Conservation (phyloP, 805 yeast genomes). For the Metschnikowia reukaufii region DNA sequence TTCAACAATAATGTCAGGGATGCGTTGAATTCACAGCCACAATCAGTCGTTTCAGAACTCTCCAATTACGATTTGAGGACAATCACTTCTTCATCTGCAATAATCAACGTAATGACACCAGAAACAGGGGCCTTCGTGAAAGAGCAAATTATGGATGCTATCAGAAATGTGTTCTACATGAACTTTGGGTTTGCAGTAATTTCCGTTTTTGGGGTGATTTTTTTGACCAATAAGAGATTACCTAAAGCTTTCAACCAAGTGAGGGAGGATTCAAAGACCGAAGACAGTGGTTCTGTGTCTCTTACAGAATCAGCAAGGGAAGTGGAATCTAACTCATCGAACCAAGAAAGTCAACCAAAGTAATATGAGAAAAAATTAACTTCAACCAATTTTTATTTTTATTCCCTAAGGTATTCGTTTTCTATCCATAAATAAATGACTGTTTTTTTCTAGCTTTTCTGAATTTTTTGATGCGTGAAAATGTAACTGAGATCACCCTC, state of each 20-base stretch:
- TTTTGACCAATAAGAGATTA: conserved; percentile 42
- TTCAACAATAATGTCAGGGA: conserved; percentile 17
- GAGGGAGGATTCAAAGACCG: conserved; percentile 14
- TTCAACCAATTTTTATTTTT: too few relatives aligned
- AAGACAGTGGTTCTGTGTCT: conserved; percentile 1
- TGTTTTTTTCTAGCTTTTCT: neutral
- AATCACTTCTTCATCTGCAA: conserved; percentile 18
- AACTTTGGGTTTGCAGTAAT: conserved; percentile 36
- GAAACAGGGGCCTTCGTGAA: conserved; percentile 26
- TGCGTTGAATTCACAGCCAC: conserved; percentile 14
- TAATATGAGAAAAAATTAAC: too few relatives aligned
- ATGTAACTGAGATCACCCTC: conserved; percentile 15
- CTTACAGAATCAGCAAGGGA: conserved; percentile 1
- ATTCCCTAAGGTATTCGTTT: too few relatives aligned
- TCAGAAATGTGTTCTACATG: conserved; percentile 42
- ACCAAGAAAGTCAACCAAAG: neutral
- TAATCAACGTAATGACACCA: conserved; percentile 19
- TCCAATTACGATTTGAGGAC: conserved; percentile 15
- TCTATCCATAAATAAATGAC: too few relatives aligned
- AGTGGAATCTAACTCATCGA: neutral
- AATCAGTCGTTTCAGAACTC: conserved; percentile 23
- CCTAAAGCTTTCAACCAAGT: conserved; percentile 27
- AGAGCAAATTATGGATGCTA: conserved; percentile 33
- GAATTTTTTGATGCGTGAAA: conserved; percentile 10
- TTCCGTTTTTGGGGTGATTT: conserved; percentile 31